Evolutionary conservation across 371 early-diverging fungal species (phyloP).

Genomic region (Saksenaea oblongispora): DNA sequence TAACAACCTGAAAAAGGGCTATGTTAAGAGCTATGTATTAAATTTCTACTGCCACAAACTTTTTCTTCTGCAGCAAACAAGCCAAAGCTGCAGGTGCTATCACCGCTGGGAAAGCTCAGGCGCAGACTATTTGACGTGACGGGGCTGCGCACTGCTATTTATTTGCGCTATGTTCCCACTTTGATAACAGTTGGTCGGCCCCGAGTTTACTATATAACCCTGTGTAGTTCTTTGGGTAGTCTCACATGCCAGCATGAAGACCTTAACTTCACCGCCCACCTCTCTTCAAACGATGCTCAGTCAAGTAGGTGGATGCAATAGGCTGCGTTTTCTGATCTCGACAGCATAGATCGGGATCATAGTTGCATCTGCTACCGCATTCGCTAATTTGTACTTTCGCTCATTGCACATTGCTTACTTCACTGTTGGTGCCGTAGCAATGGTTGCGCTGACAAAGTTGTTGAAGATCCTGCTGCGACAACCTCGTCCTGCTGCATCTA

Average conservation of each 20-base stretch:
- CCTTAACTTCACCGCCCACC: background rate
- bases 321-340: background rate
- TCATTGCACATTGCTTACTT: conserved; percentile 39
- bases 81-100: no score
- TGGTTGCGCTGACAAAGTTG: conserved; percentile 40
- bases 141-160: no score
- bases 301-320: background rate
- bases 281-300: background rate
- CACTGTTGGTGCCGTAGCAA: conserved; percentile 20
- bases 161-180: no score
- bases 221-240: background rate
- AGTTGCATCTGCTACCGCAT: background rate
- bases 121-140: no score
- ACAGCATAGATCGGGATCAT: background rate
- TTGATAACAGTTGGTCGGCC: no score
- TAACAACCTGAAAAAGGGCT: no score
- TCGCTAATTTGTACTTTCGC: conserved; percentile 25
- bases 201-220: no score
- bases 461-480: conserved; percentile 53
- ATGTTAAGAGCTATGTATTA: no score
- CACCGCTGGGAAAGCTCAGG: no score
- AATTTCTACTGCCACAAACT: no score
- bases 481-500: conserved; percentile 37
- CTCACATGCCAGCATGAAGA: background rate
- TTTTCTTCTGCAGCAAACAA: no score